Evolutionary conservation across 192 early-diverging fungal species (phyloP).

Genomic region (Rhizophagus sp.): DNA sequence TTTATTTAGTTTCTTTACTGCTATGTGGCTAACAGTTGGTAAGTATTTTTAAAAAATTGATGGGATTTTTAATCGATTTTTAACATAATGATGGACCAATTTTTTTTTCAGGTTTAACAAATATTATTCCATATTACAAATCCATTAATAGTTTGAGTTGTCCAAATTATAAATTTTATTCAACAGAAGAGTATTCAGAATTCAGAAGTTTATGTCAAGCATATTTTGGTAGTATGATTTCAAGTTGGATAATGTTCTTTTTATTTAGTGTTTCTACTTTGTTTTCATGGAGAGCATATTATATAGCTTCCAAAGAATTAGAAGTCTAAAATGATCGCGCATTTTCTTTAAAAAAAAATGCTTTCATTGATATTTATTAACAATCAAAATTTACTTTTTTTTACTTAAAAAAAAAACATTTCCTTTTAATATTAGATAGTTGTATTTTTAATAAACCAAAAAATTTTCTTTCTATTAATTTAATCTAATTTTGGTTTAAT

Average conservation of each 20-base stretch:
- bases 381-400: too few relatives aligned
- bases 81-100: too few relatives aligned
- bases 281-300: not conserved
- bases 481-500: too few relatives aligned
- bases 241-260: not conserved
- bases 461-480: too few relatives aligned
- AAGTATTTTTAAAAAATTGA: not conserved
- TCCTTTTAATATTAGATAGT: too few relatives aligned
- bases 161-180: not conserved
- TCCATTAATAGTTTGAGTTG: not conserved
- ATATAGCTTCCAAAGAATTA: too few relatives aligned
- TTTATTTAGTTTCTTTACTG: not conserved
- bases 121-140: not conserved
- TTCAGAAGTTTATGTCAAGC: not conserved
- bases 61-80: too few relatives aligned
- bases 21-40: not conserved
- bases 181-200: not conserved
- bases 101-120: not conserved
- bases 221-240: not conserved
- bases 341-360: too few relatives aligned
- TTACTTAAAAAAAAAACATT: too few relatives aligned
- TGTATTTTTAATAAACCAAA: too few relatives aligned
- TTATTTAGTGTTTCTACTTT: not conserved
- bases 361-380: too few relatives aligned
- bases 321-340: too few relatives aligned